These are phyloP conservation scores for Protomyces macrosporus DNA, from an alignment of 1,139 yeast species.

Conservation along the genomic window DNA sequence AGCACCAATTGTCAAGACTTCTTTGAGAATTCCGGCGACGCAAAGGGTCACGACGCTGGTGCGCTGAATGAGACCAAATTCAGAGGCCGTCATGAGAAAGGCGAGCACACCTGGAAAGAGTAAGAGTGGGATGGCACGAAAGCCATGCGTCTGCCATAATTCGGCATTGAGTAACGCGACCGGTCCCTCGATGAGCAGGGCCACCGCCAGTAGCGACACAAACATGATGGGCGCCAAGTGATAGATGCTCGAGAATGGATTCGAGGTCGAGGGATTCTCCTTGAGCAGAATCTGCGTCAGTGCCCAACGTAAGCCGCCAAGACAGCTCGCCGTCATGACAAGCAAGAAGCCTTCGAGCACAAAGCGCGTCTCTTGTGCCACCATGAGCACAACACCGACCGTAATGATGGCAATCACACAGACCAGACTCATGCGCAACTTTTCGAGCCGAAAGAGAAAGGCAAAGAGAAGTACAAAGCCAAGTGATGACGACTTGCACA, in stretches of 20 bases:
- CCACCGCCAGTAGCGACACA: slow-evolving; percentile 53
- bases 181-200: slow-evolving; percentile 63
- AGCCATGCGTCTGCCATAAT: slow-evolving; percentile 54
- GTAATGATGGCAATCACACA: slow-evolving; percentile 73
- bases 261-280: slow-evolving; percentile 53
- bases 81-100: slow-evolving; percentile 84
- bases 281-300: slow-evolving; percentile 76
- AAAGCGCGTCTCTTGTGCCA: slow-evolving; percentile 47
- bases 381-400: slow-evolving; percentile 81
- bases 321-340: slow-evolving; percentile 69
- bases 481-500: slow-evolving; percentile 79
- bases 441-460: slow-evolving; percentile 68
- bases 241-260: slow-evolving; percentile 78
- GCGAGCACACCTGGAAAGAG: slow-evolving; percentile 81
- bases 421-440: slow-evolving; percentile 58
- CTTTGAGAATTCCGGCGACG: slow-evolving; percentile 90
- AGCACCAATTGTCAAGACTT: slow-evolving; percentile 69
- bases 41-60: slow-evolving; percentile 83
- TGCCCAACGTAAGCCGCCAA: slow-evolving; percentile 93
- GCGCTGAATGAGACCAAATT: slow-evolving; percentile 71
- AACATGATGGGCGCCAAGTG: slow-evolving; percentile 84
- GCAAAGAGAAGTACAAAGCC: slow-evolving; percentile 87
- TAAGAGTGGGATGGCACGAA: slow-evolving; percentile 54
- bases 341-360: slow-evolving; percentile 45
- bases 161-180: slow-evolving; percentile 48